Conservation (phyloP, 2,329 filamentous ascomycete species). For the Calcarisporium arbuscula region DNA sequence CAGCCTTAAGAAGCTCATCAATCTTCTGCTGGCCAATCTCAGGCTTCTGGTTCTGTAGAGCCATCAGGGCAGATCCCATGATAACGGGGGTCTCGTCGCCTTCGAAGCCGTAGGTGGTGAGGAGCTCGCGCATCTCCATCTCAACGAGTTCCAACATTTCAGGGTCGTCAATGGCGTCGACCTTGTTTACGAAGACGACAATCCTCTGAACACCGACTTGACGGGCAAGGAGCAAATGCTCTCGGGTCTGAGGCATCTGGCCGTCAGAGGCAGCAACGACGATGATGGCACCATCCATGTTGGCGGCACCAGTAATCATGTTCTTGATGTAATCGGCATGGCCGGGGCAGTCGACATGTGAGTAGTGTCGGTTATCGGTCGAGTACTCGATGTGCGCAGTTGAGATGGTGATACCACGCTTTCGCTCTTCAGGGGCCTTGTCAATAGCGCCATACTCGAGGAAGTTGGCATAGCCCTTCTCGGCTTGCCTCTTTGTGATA, state of each 20-base stretch:
- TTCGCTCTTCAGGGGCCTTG: slow-evolving; percentile 98
- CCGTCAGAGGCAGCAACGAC: slow-evolving; percentile 97
- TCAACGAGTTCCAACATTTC: slow-evolving; percentile 99
- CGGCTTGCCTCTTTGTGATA: slow-evolving; percentile 96
- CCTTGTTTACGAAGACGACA: slow-evolving; percentile 99
- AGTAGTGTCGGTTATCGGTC: slow-evolving; percentile 92
- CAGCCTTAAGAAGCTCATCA: slow-evolving; percentile 81
- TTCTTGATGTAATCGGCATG: slow-evolving; percentile 99
- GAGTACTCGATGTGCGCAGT: slow-evolving; percentile 98
- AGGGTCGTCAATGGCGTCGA: slow-evolving; percentile 92
- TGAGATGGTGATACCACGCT: slow-evolving; percentile 99
- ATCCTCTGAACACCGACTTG: slow-evolving; percentile 98
- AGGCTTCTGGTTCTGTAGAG: slow-evolving; percentile 75
- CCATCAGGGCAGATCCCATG: slow-evolving; percentile 93
- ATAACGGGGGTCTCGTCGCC: slow-evolving; percentile 96
- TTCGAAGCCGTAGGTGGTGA: slow-evolving; percentile 90
- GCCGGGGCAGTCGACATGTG: slow-evolving; percentile 98
- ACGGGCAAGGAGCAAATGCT: slow-evolving; percentile 94
- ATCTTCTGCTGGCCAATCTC: slow-evolving; percentile 87
- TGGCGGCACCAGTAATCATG: slow-evolving; percentile 99
- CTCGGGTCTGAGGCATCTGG: slow-evolving; percentile 99
- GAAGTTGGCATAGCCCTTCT: slow-evolving; percentile 90
- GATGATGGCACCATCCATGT: slow-evolving; percentile 99
- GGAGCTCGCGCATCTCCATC: slow-evolving; percentile 99
- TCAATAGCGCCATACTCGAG: slow-evolving; percentile 97